These are phyloP conservation scores for Tubosaeta brunneosetosa DNA, from an alignment of 768 basidiomycete species.

Conservation along the genomic window DNA sequence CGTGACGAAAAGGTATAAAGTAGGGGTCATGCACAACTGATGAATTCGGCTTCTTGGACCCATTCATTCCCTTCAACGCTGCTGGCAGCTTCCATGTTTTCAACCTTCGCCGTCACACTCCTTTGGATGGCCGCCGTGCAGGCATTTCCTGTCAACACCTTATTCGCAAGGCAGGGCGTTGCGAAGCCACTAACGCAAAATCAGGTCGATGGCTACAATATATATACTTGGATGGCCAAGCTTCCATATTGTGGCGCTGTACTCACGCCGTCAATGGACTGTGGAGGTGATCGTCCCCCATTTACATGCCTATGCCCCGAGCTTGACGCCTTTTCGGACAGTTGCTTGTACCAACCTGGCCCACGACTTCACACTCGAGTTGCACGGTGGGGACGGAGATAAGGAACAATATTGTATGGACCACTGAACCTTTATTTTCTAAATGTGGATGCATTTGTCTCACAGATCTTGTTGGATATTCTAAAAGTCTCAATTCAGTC, in stretches of 20 bases:
- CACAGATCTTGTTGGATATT: conserved; percentile 36
- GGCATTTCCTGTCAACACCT: conserved; percentile 17
- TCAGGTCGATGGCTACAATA: conserved; percentile 39
- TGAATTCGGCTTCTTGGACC: too few relatives aligned
- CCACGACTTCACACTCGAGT: conserved; percentile 38
- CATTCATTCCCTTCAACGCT: background rate
- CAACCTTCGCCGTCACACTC: conserved; percentile 4
- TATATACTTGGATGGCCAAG: conserved; percentile 47
- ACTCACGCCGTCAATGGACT: conserved; percentile 40
- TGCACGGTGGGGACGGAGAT: conserved; percentile 42
- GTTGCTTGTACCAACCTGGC: conserved; percentile 39
- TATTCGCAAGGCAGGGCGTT: conserved; percentile 21
- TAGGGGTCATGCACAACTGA: too few relatives aligned
- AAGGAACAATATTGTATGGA: conserved; percentile 39
- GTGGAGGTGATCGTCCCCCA: conserved; percentile 38
- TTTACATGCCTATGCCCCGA: too few relatives aligned
- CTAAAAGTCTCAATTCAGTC: conserved; percentile 30
- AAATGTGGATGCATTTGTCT: background rate
- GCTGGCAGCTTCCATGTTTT: background rate
- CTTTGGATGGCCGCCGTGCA: conserved; percentile 3
- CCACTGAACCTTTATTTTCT: too few relatives aligned
- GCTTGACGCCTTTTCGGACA: conserved; percentile 8
- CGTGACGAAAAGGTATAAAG: too few relatives aligned
- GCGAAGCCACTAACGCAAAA: conserved; percentile 28
- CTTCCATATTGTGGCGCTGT: conserved; percentile 44